Percentiles rank a stretch among this genome's conserved stretches.
phyloP scores from a whole-genome alignment of 169 alveolate species.

The Plasmodium gonderi region DNA sequence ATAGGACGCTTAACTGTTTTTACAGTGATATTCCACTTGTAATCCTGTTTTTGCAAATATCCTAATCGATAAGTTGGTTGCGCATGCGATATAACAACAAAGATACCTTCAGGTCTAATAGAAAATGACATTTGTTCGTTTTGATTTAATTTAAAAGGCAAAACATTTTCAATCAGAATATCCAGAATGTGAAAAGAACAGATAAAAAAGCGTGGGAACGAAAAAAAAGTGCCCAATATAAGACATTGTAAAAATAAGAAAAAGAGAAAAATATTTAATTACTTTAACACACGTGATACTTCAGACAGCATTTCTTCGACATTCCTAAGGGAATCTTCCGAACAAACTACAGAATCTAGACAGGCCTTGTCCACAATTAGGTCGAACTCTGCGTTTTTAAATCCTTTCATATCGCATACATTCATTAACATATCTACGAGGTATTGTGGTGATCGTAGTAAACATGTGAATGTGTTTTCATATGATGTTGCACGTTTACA shows the following conservation, averaged over 20 bases:
- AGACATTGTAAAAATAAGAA: neutral
- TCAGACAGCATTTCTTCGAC: slow-evolving; percentile 69
- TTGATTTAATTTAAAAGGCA: neutral
- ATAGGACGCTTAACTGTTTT: slow-evolving; percentile 70
- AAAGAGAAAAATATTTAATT: neutral
- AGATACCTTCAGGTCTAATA: slow-evolving; percentile 57
- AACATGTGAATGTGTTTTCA: neutral
- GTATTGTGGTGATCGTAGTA: neutral
- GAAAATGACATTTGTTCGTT: neutral
- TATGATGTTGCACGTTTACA: neutral
- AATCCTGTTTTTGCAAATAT: slow-evolving; percentile 63
- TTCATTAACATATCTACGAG: slow-evolving; percentile 48
- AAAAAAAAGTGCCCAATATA: neutral
- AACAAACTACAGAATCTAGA: slow-evolving; percentile 80
- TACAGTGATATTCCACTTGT: slow-evolving; percentile 62
- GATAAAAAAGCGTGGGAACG: neutral
- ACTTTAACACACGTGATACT: slow-evolving; percentile 68
- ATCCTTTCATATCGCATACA: slow-evolving; percentile 71
- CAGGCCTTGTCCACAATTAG: slow-evolving; percentile 84
- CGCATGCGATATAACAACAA: slow-evolving; percentile 72
- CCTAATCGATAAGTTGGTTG: slow-evolving; percentile 72
- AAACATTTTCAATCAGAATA: neutral
- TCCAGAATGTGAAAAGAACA: neutral
- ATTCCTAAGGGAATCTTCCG: slow-evolving; percentile 62
- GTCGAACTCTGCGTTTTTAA: slow-evolving; percentile 77